A percentile compares a stretch with the other conserved stretches of the same genome.
Evolutionary conservation across 345 rosid genomes (phyloP).

Genomic region (Eucalyptus caleyi): DNA sequence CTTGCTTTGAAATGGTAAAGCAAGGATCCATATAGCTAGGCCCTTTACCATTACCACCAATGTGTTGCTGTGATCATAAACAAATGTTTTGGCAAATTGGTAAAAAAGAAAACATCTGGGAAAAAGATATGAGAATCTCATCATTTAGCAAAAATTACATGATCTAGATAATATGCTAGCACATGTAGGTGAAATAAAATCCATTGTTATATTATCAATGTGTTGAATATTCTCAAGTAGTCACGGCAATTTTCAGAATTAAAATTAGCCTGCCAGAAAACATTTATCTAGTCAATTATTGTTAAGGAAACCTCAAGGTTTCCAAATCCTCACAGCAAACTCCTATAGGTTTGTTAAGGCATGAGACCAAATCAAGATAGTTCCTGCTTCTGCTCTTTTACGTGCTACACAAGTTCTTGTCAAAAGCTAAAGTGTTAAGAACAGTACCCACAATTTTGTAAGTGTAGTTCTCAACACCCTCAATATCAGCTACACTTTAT

Average conservation of each 20-base stretch:
- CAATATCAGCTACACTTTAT: not conserved
- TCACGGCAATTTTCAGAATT: not conserved
- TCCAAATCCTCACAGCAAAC: not conserved
- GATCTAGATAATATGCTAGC: not conserved
- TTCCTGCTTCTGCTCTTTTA: not conserved
- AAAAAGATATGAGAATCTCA: not conserved
- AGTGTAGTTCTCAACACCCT: not conserved
- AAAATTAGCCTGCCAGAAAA: not conserved
- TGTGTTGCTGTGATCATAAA: not conserved
- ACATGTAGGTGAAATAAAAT: not conserved
- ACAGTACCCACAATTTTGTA: not conserved
- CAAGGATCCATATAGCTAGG: not conserved
- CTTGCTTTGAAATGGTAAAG: not conserved
- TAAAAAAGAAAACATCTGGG: not conserved
- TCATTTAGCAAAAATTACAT: not conserved
- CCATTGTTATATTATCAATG: not conserved
- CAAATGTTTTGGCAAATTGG: not conserved
- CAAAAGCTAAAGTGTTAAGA: not conserved
- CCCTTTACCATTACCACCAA: not conserved
- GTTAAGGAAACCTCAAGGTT: not conserved
- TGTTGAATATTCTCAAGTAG: not conserved
- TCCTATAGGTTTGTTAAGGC: not conserved
- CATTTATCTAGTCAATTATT: not conserved
- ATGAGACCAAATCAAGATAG: not conserved
- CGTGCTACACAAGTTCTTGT: not conserved